Conservation (phyloP, 192 early-diverging fungal species). For the Lobulomyces angularis region DNA sequence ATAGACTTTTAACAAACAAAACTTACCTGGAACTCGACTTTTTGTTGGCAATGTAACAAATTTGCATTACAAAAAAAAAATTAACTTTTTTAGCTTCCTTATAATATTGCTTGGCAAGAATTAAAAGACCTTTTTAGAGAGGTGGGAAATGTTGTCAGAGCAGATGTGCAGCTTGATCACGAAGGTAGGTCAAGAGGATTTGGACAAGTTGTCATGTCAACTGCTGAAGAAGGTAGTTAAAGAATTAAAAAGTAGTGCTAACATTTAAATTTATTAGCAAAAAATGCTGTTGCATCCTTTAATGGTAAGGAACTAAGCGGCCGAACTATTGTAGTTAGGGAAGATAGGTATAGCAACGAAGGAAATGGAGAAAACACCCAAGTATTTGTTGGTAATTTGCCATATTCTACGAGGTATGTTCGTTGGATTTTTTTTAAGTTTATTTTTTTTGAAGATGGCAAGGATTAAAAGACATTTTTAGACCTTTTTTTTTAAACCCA, state of each 20-base stretch:
- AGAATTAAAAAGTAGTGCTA: too few relatives aligned
- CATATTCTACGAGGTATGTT: conserved; percentile 6
- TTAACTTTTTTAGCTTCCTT: conserved; percentile 49
- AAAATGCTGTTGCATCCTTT: conserved; percentile 20
- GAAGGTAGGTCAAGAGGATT: conserved; percentile 62
- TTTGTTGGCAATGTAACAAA: conserved; percentile 62
- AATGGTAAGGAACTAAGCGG: conserved; percentile 28
- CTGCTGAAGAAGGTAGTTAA: conserved; percentile 33
- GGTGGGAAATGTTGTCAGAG: conserved; percentile 52
- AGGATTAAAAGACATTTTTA: conserved; percentile 40
- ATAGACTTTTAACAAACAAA: too few relatives aligned
- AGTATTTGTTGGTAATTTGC: conserved; percentile 73
- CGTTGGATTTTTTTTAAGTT: conserved; percentile 6
- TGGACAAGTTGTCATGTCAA: conserved; percentile 53
- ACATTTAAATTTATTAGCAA: too few relatives aligned
- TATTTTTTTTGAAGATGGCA: conserved; percentile 21
- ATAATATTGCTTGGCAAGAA: conserved; percentile 68
- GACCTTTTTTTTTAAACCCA: conserved; percentile 27
- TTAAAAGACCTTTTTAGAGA: conserved; percentile 67
- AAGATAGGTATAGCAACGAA: conserved; percentile 26
- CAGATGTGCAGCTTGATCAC: conserved; percentile 48
- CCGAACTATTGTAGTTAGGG: conserved; percentile 28
- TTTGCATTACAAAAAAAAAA: not conserved
- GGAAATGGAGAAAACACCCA: conserved; percentile 5
- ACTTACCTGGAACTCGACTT: conserved; percentile 29